phyloP scores from a whole-genome alignment of 805 yeast species.

The Metschnikowia santaceciliae region DNA sequence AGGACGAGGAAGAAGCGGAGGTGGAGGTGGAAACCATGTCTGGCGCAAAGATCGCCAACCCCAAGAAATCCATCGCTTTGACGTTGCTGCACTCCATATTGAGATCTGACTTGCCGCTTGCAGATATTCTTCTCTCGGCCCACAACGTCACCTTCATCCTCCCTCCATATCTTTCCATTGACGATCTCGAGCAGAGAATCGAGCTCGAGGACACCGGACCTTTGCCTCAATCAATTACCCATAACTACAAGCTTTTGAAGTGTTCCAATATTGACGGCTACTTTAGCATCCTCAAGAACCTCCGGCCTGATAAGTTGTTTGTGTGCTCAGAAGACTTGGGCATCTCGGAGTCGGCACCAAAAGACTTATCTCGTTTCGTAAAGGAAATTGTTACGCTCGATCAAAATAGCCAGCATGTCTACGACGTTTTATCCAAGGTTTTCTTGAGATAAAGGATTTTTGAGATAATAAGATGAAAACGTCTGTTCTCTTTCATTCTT shows the following conservation, averaged over 20 bases:
- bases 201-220: slow-evolving; percentile 4
- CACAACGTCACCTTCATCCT: slow-evolving; percentile 42
- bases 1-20: not conserved
- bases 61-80: slow-evolving; percentile 35
- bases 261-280: slow-evolving; percentile 41
- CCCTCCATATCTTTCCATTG: slow-evolving; percentile 40
- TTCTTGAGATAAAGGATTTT: slow-evolving; percentile 15
- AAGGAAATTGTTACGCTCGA: slow-evolving; percentile 31
- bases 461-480: not conserved
- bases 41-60: slow-evolving; percentile 13
- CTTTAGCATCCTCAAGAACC: slow-evolving; percentile 34
- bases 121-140: slow-evolving; percentile 33
- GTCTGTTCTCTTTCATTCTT: too few relatives aligned
- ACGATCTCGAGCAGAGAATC: slow-evolving; percentile 30
- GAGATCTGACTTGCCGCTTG: slow-evolving; percentile 33
- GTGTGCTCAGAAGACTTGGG: slow-evolving; percentile 43
- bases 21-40: slow-evolving; percentile 1
- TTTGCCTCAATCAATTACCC: slow-evolving; percentile 23
- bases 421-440: slow-evolving; percentile 20
- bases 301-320: slow-evolving; percentile 39
- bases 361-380: slow-evolving; percentile 36
- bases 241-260: slow-evolving; percentile 37
- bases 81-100: slow-evolving; percentile 41
- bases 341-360: slow-evolving; percentile 24
- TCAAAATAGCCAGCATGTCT: slow-evolving; percentile 23